phyloP scores from a whole-genome alignment of 202 grass and related monocot species.

The Elaeis oleifera region DNA sequence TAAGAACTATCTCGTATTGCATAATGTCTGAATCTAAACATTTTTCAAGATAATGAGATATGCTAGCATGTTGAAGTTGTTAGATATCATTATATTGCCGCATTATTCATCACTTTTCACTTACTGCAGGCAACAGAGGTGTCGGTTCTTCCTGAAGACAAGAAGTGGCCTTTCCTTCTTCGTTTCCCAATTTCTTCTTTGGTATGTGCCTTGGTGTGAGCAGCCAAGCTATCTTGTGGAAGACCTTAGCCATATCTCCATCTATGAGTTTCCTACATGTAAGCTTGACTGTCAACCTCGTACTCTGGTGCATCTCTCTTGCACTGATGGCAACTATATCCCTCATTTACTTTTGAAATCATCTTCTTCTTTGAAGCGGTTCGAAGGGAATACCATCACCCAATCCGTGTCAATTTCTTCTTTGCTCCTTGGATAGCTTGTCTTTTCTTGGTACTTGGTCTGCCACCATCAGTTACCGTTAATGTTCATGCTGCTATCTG shows the following conservation, averaged over 20 bases:
- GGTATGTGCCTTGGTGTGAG: constrained; percentile 79
- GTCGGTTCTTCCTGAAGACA: constrained; percentile 64
- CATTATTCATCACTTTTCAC: neutral
- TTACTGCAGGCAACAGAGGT: constrained; percentile 54
- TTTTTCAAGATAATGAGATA: too few relatives aligned
- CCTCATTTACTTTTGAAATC: constrained; percentile 57
- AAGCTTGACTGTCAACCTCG: constrained; percentile 51
- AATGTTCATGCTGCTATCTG: constrained; percentile 43
- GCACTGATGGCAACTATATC: constrained; percentile 35
- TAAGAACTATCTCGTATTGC: neutral
- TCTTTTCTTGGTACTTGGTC: constrained; percentile 72
- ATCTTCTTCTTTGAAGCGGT: constrained; percentile 80
- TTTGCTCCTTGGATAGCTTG: constrained; percentile 93
- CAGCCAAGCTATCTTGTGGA: constrained; percentile 86
- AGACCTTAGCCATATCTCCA: constrained; percentile 56
- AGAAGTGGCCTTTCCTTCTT: constrained; percentile 92
- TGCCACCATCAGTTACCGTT: constrained; percentile 32
- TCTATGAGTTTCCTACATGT: constrained; percentile 71
- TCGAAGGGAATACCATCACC: constrained; percentile 84
- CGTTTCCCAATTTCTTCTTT: constrained; percentile 73
- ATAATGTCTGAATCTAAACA: neutral
- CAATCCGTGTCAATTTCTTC: constrained; percentile 88
- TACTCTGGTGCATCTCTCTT: constrained; percentile 66
- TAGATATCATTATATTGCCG: too few relatives aligned
- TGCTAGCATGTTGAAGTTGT: too few relatives aligned